Conservation (phyloP, 2,329 filamentous ascomycete genomes). For the Seiridium unicorne region DNA sequence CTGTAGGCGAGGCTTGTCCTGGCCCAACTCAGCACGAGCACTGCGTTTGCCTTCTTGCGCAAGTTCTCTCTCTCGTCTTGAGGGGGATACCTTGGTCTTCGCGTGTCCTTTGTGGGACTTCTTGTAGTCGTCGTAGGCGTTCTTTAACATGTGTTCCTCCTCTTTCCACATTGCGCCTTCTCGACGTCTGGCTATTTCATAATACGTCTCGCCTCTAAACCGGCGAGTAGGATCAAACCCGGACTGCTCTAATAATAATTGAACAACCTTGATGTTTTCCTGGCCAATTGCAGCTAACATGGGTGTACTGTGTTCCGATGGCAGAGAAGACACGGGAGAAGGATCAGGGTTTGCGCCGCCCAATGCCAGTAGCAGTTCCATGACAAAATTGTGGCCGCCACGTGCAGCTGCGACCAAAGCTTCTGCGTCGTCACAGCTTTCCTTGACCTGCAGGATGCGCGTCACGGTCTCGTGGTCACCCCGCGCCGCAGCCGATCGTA, state of each 20-base stretch:
- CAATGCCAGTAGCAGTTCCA: conserved; percentile 73
- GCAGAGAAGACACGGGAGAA: conserved; percentile 56
- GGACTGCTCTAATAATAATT: conserved; percentile 73
- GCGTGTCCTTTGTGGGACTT: conserved; percentile 46
- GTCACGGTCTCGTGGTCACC: conserved; percentile 63
- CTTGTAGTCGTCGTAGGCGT: conserved; percentile 66
- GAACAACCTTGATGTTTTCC: conserved; percentile 80
- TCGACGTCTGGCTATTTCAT: conserved; percentile 79
- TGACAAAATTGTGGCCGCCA: conserved; percentile 85
- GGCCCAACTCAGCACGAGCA: conserved; percentile 41
- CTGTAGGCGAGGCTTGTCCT: conserved; percentile 35
- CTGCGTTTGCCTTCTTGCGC: conserved; percentile 41
- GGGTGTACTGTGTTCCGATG: conserved; percentile 77
- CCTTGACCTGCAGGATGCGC: conserved; percentile 60
- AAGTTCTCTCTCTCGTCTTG: conserved; percentile 34
- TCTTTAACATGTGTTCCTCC: conserved; percentile 78
- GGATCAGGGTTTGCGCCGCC: conserved; percentile 69
- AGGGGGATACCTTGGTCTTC: conserved; percentile 49
- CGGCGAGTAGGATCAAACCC: conserved; percentile 80
- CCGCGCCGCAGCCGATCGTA: conserved; percentile 57
- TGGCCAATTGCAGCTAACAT: conserved; percentile 94
- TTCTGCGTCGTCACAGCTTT: conserved; percentile 70
- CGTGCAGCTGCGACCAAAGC: conserved; percentile 88
- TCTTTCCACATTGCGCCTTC: conserved; percentile 88
- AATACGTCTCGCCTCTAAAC: conserved; percentile 77